Percentiles rank a stretch among this genome's conserved stretches.
Evolutionary conservation across 495 filamentous ascomycete species (phyloP).

Genomic region (Hypoxylon fuscum): DNA sequence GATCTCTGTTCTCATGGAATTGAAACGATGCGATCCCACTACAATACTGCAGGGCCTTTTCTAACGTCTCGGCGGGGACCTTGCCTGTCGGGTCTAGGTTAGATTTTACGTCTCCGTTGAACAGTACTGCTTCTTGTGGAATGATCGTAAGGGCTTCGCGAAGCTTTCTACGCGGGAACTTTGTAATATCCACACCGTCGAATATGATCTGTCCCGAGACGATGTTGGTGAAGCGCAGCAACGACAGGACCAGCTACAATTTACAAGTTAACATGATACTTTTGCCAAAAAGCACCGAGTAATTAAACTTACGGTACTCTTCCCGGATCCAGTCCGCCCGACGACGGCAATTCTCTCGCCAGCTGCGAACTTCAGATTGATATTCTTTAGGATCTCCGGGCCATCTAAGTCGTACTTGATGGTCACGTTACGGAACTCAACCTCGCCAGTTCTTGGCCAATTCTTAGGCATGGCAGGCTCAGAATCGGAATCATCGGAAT

Average conservation of each 20-base stretch:
- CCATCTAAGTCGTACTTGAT: conserved; percentile 59
- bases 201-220: conserved; percentile 59
- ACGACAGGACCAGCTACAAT: conserved; percentile 55
- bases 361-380: conserved; percentile 60
- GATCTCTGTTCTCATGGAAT: conserved; percentile 43
- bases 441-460: conserved; percentile 58
- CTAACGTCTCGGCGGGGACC: conserved; percentile 50
- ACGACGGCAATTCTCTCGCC: conserved; percentile 65
- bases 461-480: conserved; percentile 46
- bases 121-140: conserved; percentile 65
- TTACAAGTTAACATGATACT: conserved; percentile 25
- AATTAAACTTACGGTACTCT: conserved; percentile 57
- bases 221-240: conserved; percentile 65
- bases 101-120: conserved; percentile 59
- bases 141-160: conserved; percentile 64
- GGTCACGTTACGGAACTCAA: conserved; percentile 60
- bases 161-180: conserved; percentile 58
- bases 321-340: conserved; percentile 68
- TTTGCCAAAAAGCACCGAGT: background rate
- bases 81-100: conserved; percentile 62
- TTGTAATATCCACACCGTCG: conserved; percentile 61
- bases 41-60: conserved; percentile 55
- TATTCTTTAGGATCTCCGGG: conserved; percentile 59
- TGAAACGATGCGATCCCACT: conserved; percentile 56
- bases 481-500: conserved; percentile 39